phyloP scores from a whole-genome alignment of 352 stramenopile species.

The Pythium pectinolyticum region DNA sequence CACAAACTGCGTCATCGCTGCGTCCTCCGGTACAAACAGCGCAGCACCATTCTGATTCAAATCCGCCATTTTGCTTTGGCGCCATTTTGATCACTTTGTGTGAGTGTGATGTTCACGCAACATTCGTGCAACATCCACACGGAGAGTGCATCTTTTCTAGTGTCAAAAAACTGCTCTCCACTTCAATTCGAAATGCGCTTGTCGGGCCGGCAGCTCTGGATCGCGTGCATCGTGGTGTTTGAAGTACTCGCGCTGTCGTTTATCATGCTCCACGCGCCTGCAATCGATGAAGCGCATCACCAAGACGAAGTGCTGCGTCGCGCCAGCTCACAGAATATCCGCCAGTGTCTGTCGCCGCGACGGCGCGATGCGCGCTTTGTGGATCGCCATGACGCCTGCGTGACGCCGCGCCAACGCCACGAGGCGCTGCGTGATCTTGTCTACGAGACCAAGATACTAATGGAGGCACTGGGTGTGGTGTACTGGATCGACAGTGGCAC shows the following conservation, averaged over 20 bases:
- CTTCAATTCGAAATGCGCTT: neutral
- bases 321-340: conserved; percentile 13
- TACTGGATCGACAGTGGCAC: conserved; percentile 75
- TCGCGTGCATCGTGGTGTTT: conserved; percentile 19
- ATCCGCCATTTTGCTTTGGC: conserved; percentile 1
- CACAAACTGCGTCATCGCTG: conserved; percentile 37
- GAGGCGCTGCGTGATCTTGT: conserved; percentile 43
- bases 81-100: conserved; percentile 1
- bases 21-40: conserved; percentile 45
- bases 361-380: conserved; percentile 14
- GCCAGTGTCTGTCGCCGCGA: conserved; percentile 14
- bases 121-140: conserved; percentile 7
- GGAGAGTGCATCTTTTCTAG: no score
- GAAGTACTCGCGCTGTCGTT: conserved; percentile 19
- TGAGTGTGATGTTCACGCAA: neutral
- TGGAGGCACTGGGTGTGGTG: conserved; percentile 44
- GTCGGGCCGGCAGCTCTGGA: conserved; percentile 7
- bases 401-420: conserved; percentile 39
- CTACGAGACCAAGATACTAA: conserved; percentile 38
- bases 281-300: conserved; percentile 1
- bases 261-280: conserved; percentile 15
- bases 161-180: no score
- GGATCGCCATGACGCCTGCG: conserved; percentile 24
- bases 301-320: conserved; percentile 5
- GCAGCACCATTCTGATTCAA: neutral